Base-by-base conservation (phyloP, 805 yeast species). In the Metschnikowia lachancei region DNA sequence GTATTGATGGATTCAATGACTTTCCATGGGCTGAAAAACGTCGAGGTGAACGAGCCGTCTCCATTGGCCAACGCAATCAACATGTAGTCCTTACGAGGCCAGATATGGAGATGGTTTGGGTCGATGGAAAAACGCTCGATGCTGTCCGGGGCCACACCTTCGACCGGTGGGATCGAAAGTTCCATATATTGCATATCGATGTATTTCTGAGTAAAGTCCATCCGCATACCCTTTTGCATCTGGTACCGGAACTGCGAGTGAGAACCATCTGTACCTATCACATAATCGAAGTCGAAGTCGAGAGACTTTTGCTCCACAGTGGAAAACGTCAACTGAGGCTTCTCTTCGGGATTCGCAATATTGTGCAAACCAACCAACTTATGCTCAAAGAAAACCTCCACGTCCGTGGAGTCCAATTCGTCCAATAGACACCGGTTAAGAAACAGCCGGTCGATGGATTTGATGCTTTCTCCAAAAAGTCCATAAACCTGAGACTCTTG, bases 21-120 rank as follows among this genome's bases (percentile, higher is more conserved):
- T 4, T 66, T 59, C 83, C 89, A 83, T 1, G 96, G 88, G 10
- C 88, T 89, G 69, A 91, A 91, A 54, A 90, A 82, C 0, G 97
- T 91, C 1, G 88, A 83, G 0, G 97, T 91, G 64, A 90, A 91
- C 5, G 95, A 83, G 0, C 92, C 94, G 61, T 87, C 95, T 19
- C 68, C 64, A 55, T 91, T 91, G 9, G 97, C 87, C 48, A 91
- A 73, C 0, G 96, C 96, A 58, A 91, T 91, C 55, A 91, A 75
- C 97, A 91, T 91, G 61, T 73, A 87, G 44, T 86, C 75, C 48
- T 82, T 79, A 38, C 97, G 72, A 3, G 97, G 97, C 97, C 97
- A 91, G 38, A 91, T 87, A 59, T 91, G 97, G 42, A 91, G 73
- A 61, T 87, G 89, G 65, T 87, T 81, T 7, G 90, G 83, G 53